These are phyloP conservation scores for Leccinum broughii DNA, from an alignment of 768 basidiomycete genomes.

Conservation along the genomic window DNA sequence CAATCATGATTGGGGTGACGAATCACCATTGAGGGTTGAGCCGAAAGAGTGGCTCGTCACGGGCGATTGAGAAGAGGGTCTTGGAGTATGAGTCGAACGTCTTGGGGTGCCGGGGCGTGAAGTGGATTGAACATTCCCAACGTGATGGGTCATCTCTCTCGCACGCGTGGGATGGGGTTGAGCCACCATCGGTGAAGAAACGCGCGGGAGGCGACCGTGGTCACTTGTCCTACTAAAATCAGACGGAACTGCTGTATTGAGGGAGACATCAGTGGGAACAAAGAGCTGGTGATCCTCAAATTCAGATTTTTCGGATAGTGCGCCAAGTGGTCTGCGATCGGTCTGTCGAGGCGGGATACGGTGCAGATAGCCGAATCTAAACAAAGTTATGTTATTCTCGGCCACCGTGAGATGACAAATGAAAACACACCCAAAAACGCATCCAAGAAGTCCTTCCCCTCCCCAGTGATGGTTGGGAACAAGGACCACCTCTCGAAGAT, in stretches of 20 bases:
- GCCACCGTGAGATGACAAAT: neutral
- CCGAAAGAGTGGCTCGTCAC: slow-evolving; percentile 36
- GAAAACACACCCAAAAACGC: slow-evolving; percentile 83
- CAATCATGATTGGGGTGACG: slow-evolving; percentile 40
- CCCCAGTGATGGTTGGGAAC: slow-evolving; percentile 98
- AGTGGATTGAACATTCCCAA: slow-evolving; percentile 17
- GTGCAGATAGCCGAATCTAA: slow-evolving; percentile 87
- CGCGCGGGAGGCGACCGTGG: slow-evolving; percentile 9
- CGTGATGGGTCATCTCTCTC: slow-evolving; percentile 18
- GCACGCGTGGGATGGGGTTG: slow-evolving; percentile 33
- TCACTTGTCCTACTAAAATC: slow-evolving; percentile 7
- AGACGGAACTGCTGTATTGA: slow-evolving; percentile 2
- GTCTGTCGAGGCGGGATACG: slow-evolving; percentile 81
- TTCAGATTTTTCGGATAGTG: slow-evolving; percentile 51
- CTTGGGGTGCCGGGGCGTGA: slow-evolving; percentile 30
- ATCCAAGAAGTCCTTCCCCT: slow-evolving; percentile 92
- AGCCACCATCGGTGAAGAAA: slow-evolving; percentile 20
- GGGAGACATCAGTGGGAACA: slow-evolving; percentile 63
- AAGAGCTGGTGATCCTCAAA: slow-evolving; percentile 68
- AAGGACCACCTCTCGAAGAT: slow-evolving; percentile 88
- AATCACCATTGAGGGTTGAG: slow-evolving; percentile 50
- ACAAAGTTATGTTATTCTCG: slow-evolving; percentile 8
- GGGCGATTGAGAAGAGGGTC: slow-evolving; percentile 34
- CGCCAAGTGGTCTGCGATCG: slow-evolving; percentile 57
- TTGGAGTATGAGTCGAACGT: slow-evolving; percentile 28